phyloP scores from a whole-genome alignment of 768 basidiomycete species.

The Pilatotrama ljubarskyi region DNA sequence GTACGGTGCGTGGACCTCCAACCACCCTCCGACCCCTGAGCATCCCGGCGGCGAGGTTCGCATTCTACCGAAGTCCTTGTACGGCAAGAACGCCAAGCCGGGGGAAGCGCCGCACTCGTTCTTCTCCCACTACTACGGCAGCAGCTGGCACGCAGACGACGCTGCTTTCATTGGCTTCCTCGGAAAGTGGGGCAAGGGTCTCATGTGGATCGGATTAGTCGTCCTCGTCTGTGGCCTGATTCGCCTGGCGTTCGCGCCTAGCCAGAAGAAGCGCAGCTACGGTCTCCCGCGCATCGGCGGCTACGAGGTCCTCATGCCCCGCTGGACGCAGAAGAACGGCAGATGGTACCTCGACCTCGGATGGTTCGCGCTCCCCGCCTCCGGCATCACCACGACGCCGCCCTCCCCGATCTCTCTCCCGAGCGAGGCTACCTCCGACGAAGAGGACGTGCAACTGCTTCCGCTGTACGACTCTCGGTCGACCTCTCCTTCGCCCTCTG shows the following conservation, averaged over 20 bases:
- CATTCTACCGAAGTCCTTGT: constrained; percentile 93
- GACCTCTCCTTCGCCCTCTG: constrained; percentile 56
- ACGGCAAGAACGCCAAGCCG: constrained; percentile 91
- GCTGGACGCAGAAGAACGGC: constrained; percentile 67
- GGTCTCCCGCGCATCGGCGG: constrained; percentile 58
- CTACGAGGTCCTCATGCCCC: constrained; percentile 79
- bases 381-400: constrained; percentile 38
- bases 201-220: constrained; percentile 83
- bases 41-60: constrained; percentile 73
- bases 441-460: constrained; percentile 52
- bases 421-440: constrained; percentile 43
- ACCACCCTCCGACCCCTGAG: constrained; percentile 55
- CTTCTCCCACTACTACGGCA: constrained; percentile 97
- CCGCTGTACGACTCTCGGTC: constrained; percentile 64
- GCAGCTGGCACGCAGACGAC: constrained; percentile 98
- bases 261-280: constrained; percentile 50
- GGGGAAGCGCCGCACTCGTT: constrained; percentile 87
- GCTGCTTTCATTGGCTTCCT: constrained; percentile 97
- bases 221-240: constrained; percentile 71
- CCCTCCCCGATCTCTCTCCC: constrained; percentile 49
- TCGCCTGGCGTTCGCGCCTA: constrained; percentile 50
- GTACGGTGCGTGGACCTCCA: constrained; percentile 81
- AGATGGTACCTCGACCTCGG: constrained; percentile 75
- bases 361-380: constrained; percentile 51
- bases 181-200: constrained; percentile 78